A percentile compares a stretch with the other conserved stretches of the same genome.
phyloP scores from a whole-genome alignment of 495 filamentous ascomycete genomes.

The Annulohypoxylon nitens region DNA sequence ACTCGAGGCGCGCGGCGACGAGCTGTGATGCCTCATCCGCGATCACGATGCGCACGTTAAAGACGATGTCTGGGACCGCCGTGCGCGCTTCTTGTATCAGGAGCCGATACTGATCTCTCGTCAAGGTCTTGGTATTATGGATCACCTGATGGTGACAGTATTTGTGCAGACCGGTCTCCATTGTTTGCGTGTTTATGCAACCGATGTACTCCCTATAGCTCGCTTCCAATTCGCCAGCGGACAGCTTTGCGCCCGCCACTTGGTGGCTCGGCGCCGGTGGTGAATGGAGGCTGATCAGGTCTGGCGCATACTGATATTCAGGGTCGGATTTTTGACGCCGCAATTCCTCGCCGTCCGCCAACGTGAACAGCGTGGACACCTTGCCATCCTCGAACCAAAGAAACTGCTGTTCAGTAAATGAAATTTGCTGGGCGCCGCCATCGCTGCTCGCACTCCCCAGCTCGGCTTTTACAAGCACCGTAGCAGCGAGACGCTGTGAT shows the following conservation, averaged over 20 bases:
- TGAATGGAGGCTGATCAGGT: constrained; percentile 27
- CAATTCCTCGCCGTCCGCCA: constrained; percentile 40
- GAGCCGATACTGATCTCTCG: constrained; percentile 43
- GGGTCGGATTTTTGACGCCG: constrained; percentile 29
- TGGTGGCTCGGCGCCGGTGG: constrained; percentile 32
- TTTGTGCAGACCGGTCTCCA: constrained; percentile 41
- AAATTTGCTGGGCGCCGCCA: neutral
- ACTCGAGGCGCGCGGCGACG: constrained; percentile 49
- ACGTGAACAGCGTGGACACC: constrained; percentile 42
- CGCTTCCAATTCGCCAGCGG: constrained; percentile 23
- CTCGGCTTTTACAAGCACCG: constrained; percentile 15
- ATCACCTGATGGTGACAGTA: constrained; percentile 48
- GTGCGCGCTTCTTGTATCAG: constrained; percentile 48
- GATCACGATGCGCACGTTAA: constrained; percentile 43
- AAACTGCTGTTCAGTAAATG: constrained; percentile 42
- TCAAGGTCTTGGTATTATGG: constrained; percentile 45
- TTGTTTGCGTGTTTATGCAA: constrained; percentile 49
- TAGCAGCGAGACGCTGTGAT: constrained; percentile 26
- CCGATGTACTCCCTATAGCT: constrained; percentile 46
- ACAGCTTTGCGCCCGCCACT: constrained; percentile 37
- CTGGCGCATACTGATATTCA: constrained; percentile 16
- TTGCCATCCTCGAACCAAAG: constrained; percentile 45
- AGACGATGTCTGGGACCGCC: constrained; percentile 46
- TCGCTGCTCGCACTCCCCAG: neutral
- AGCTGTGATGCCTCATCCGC: constrained; percentile 46